Evolutionary conservation across 805 yeast genomes (phyloP).

Genomic region (Maudiozyma bulderi): DNA sequence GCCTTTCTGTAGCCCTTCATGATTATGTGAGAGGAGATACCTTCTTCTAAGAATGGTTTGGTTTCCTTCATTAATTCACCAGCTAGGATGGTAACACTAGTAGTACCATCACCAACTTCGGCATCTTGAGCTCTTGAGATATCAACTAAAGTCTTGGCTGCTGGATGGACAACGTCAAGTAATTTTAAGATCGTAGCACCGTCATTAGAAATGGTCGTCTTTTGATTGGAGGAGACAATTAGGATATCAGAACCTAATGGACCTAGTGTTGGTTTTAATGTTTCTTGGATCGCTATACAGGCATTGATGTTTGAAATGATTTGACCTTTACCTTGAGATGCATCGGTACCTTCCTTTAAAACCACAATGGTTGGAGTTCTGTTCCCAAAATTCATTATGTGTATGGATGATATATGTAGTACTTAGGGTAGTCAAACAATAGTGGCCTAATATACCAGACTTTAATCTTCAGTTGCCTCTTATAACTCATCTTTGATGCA

Average conservation of each 20-base stretch:
- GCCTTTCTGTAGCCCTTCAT: conserved; percentile 84
- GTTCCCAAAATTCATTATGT: conserved; percentile 70
- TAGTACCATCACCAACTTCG: conserved; percentile 98
- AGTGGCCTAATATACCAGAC: no score
- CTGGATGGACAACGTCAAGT: conserved; percentile 94
- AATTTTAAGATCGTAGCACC: conserved; percentile 93
- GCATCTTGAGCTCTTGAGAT: conserved; percentile 94
- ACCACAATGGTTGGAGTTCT: conserved; percentile 98
- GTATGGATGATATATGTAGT: neutral
- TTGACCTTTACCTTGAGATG: conserved; percentile 95
- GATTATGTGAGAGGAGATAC: conserved; percentile 83
- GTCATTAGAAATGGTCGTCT: conserved; percentile 92
- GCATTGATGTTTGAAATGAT: conserved; percentile 93
- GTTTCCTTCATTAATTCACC: conserved; percentile 92
- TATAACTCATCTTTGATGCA: no score
- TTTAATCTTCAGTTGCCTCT: no score
- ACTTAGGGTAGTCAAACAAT: neutral
- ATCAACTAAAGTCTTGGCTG: conserved; percentile 91
- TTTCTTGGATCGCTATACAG: conserved; percentile 93
- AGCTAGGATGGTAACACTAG: conserved; percentile 88
- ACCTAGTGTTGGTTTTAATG: conserved; percentile 88
- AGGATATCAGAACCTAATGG: conserved; percentile 95
- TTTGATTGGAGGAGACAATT: conserved; percentile 73
- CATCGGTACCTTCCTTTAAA: conserved; percentile 93
- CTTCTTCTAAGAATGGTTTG: conserved; percentile 87